Base-by-base conservation (phyloP, 1,139 yeast genomes). In the Blastobotrys raffinosifermentans region DNA sequence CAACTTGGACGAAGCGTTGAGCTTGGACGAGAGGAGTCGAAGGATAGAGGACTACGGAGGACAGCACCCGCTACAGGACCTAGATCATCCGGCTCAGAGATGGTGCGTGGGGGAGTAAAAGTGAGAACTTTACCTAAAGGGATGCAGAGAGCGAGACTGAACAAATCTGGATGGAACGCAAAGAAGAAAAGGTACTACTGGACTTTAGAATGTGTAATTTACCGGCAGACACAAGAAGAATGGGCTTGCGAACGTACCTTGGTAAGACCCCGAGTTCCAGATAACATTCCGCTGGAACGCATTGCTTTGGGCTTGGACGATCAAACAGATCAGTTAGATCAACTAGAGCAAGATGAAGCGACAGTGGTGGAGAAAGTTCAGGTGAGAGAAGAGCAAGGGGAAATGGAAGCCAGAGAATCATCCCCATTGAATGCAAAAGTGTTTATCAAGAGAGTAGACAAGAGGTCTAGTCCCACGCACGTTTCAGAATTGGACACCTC, bases 121-220 rank as follows among this genome's bases (percentile, higher is more conserved):
- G 71, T 80, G 19, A 57, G 60, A 29, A 54, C 62, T 33, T 57
- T 83, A 19, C 95, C 96, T 0, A 61, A 66, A 11, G 95, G 94
- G 0, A 84, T 87, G 94, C 71, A 77, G 18, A 63, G 96, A 38
- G 70, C 86, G 3, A 52, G 58, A 7, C 58, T 66, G 40, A 89
- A 89, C 55, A 81, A 79, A 51, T 74, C 91, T 1, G 80, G 81
- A 2, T 83, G 77, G 69, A 91, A 85, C 52, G 77, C 77, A 55
- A 72, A 74, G 48, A 64, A 69, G 47, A 73, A 77, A 31, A 60
- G 73, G 19, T 80, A 73, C 31, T 72, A 73, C 15, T 87, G 96
- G 96, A 80, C 95, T 0, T 59, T 86, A 0, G 94, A 87, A 55
- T 80, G 87, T 83, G 57, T 73, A 0, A 50, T 75, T 6, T 51